phyloP scores from a whole-genome alignment of 768 basidiomycete species.

The Mycena vitilis region DNA sequence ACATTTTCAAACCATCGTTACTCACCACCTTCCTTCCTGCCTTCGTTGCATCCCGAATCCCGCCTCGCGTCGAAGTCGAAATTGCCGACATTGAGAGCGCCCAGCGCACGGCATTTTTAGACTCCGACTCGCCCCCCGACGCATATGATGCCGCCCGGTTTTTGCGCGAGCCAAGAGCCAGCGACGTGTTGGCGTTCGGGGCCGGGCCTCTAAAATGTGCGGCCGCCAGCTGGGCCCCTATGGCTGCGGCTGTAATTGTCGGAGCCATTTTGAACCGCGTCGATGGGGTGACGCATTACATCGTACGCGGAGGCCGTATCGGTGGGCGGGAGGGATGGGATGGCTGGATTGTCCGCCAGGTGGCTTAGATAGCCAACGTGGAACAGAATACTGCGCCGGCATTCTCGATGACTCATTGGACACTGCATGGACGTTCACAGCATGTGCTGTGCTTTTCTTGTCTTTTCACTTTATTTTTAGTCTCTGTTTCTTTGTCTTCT shows the following conservation, averaged over 20 bases:
- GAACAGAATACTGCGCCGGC: not conserved
- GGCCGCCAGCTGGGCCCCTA: constrained; percentile 62
- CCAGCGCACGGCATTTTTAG: constrained; percentile 53
- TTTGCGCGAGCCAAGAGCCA: constrained; percentile 36
- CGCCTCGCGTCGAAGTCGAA: constrained; percentile 37
- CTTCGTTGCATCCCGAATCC: constrained; percentile 13
- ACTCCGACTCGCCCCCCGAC: constrained; percentile 37
- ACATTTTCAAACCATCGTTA: constrained; percentile 2
- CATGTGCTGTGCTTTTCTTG: not conserved
- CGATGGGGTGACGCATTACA: constrained; percentile 41
- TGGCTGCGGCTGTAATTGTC: constrained; percentile 61
- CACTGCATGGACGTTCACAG: constrained; percentile 8
- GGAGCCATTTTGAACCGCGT: constrained; percentile 54
- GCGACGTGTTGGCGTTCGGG: constrained; percentile 59
- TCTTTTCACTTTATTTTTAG: not conserved
- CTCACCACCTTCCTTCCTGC: constrained; percentile 24
- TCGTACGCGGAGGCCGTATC: constrained; percentile 45
- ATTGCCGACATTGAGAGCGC: constrained; percentile 51
- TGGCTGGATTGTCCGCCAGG: constrained; percentile 49
- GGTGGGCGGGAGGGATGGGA: constrained; percentile 58
- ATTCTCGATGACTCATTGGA: not conserved
- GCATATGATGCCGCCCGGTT: constrained; percentile 59
- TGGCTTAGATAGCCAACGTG: constrained; percentile 4
- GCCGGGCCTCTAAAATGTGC: constrained; percentile 59
- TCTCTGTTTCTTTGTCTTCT: not conserved